Conservation (phyloP, 2,329 filamentous ascomycete genomes). For the Neophaeococcomyces aloes region DNA sequence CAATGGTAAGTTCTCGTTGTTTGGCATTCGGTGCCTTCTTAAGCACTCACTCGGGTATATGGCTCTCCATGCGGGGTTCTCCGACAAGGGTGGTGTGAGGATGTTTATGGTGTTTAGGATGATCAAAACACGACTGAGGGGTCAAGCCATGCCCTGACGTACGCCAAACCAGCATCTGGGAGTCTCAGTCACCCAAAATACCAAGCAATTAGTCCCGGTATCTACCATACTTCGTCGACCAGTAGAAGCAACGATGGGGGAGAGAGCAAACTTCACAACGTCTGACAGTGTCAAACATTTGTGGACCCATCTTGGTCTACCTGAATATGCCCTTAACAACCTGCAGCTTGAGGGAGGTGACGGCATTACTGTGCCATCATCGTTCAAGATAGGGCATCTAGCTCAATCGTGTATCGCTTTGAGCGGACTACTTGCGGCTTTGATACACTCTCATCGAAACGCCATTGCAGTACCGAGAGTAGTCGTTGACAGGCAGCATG, state of each 20-base stretch:
- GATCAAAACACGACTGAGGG: neutral
- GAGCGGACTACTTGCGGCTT: conserved; percentile 41
- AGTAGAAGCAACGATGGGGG: too few species aligned
- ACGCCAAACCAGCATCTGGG: too few species aligned
- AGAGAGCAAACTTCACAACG: too few species aligned
- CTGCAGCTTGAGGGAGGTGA: neutral
- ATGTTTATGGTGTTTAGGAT: too few species aligned
- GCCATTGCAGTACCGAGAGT: conserved; percentile 27
- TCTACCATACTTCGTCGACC: too few species aligned
- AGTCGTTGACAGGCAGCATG: conserved; percentile 37
- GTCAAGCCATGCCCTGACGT: neutral
- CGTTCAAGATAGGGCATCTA: conserved; percentile 44
- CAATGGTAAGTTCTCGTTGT: too few species aligned
- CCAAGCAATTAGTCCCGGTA: too few species aligned
- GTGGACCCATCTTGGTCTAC: conserved; percentile 4
- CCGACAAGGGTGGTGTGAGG: too few species aligned
- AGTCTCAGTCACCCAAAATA: too few species aligned
- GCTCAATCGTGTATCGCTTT: conserved; percentile 44
- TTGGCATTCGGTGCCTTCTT: too few species aligned
- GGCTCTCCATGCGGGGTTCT: conserved; percentile 3
- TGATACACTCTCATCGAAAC: conserved; percentile 31
- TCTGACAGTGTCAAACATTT: neutral
- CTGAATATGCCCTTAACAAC: neutral
- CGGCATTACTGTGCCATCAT: conserved; percentile 33
- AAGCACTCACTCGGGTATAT: neutral